phyloP scores from a whole-genome alignment of 225 moss, liverwort and hornwort genomes.

The Physcomitrium patens region DNA sequence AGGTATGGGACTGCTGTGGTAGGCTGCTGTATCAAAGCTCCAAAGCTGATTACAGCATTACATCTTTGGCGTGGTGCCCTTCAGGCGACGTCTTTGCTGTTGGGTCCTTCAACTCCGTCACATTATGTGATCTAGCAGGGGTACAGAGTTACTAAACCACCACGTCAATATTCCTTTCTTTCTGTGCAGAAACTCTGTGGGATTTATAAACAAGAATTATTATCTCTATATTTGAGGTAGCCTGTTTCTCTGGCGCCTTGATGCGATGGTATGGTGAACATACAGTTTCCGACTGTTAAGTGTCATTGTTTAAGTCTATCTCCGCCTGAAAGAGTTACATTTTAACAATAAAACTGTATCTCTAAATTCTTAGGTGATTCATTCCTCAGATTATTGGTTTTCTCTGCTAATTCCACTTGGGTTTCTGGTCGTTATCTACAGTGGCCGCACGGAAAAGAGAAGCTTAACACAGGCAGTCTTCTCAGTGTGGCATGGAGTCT shows the following conservation, averaged over 20 bases:
- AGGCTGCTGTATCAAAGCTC: constrained; percentile 81
- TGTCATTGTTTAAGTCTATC: neutral
- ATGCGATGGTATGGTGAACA: too few relatives aligned
- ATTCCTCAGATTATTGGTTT: neutral
- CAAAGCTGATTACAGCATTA: constrained; percentile 56
- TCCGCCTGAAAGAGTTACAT: neutral
- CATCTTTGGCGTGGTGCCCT: constrained; percentile 80
- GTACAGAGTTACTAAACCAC: constrained; percentile 36
- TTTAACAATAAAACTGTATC: neutral
- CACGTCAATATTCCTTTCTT: neutral
- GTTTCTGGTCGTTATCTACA: constrained; percentile 23
- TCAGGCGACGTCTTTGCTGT: constrained; percentile 80
- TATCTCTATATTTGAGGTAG: too few relatives aligned
- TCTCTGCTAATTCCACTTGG: neutral
- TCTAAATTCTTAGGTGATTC: neutral
- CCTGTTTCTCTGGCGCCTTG: neutral
- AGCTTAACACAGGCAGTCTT: constrained; percentile 51
- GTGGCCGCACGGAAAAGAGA: constrained; percentile 77
- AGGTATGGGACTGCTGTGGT: constrained; percentile 97
- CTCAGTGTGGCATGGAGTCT: constrained; percentile 79
- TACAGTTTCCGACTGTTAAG: neutral
- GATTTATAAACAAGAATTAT: neutral
- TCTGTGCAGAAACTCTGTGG: neutral
- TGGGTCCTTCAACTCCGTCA: constrained; percentile 69
- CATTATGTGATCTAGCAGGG: constrained; percentile 82